These are phyloP conservation scores for Sphenostylis stenocarpa DNA, from an alignment of 306 rosid species.

Conservation along the genomic window DNA sequence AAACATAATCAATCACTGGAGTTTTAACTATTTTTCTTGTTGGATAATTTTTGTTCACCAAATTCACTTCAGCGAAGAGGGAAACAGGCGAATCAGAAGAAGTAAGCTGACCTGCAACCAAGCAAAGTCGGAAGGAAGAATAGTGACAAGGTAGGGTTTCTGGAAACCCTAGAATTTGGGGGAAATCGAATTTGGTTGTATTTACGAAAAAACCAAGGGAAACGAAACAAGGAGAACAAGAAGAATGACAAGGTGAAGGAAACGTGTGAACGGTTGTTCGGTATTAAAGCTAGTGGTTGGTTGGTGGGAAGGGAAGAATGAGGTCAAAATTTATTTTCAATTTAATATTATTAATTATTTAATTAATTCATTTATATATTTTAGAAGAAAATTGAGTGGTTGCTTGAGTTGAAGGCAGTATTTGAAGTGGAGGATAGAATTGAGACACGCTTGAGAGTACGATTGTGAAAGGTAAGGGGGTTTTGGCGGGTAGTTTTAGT, in stretches of 20 bases:
- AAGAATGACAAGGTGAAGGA: conserved; percentile 6
- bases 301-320: conserved; percentile 11
- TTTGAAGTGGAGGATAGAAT: not conserved
- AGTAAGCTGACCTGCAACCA: conserved; percentile 49
- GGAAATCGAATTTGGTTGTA: not conserved
- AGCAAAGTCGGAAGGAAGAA: not conserved
- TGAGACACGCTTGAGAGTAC: not conserved
- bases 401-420: not conserved
- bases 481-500: conserved; percentile 35
- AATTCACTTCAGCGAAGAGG: not conserved
- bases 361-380: not conserved
- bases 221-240: not conserved
- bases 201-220: not conserved
- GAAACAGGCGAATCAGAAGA: conserved; percentile 10
- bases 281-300: conserved; percentile 14
- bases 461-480: not conserved
- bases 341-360: not conserved
- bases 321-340: not conserved
- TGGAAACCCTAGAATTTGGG: conserved; percentile 48
- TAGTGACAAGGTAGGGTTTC: conserved; percentile 18
- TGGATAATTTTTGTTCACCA: not conserved
- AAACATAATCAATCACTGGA: not conserved
- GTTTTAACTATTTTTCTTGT: not conserved
- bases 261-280: conserved; percentile 31
- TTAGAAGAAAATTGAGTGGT: not conserved